Evolutionary conservation across 2,329 filamentous ascomycete species (phyloP), one percentile per base, ranked within the genome.

Genomic region (Fusarium penzigii): DNA sequence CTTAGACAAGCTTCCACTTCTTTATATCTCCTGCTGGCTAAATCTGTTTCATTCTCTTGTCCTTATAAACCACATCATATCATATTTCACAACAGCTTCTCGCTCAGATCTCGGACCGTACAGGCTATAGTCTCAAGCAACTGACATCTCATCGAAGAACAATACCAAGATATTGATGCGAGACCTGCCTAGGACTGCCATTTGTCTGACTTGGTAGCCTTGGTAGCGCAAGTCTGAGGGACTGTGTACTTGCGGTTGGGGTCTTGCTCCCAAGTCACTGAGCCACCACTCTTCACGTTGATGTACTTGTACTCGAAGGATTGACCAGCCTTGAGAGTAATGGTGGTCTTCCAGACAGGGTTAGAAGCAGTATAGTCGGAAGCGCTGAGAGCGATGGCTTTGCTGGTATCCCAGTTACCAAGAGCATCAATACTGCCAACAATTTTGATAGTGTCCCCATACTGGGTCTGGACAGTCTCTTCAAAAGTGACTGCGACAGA

Each of bases 251-350:
- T 63, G 42, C 74, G 77, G 65, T 83, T 79, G 0, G 78, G 76
- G 45, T 87, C 86, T 44, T 72, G 75, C 72, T 91, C 87, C 87
- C 87, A 90, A 3, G 70, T 75, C 9, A 87, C 70, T 0, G 71
- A 72, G 1, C 84, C 82, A 59, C 81, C 78, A 1, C 69, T 63
- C 52, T 76, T 75, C 40, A 86, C 78, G 45, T 82, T 80, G 61
- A 90, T 80, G 65, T 83, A 91, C 73, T 90, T 90, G 69, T 89
- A 90, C 72, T 84, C 64, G 41, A 90, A 73, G 3, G 68, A 71
- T 44, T 75, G 74, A 3, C 86, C 86, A 0, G 82, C 75, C 0
- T 75, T 69, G 14, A 91, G 68, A 2, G 71, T 73, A 29, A 90
- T 65, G 0, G 79, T 80, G 0, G 69, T 76, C 42, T 72, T 77